Evolutionary conservation across 495 filamentous ascomycete species (phyloP), one percentile per base, ranked within the genome.

Genomic region (Penicillium ucsense): DNA sequence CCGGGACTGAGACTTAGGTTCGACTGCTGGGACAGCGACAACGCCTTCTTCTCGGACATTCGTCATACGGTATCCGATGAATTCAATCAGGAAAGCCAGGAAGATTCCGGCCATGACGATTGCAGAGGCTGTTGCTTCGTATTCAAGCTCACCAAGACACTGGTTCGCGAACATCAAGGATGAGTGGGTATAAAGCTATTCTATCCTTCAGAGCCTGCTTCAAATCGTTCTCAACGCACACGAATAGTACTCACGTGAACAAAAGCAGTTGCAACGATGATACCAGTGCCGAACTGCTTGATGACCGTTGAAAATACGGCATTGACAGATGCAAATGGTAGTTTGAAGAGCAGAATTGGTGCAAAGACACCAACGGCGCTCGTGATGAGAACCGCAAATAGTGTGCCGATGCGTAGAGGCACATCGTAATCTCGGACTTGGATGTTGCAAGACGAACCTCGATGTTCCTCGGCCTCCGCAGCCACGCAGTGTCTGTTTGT

Each of bases 211-310:
- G 56, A 35, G 4, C 12, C 0, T 6, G 20, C 7, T 3, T 34
- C 1, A 5, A n/a, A 9, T 27, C 0, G 38, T 28, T 32, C 35
- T 20, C 20, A 20, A 20, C 1, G 20, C 20, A 20, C n/a, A 31
- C 3, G 5, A 11, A 9, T 27, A 10, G 5, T 31, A 31, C 72
- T 60, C 47, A 82, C 77, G 56, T 88, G 84, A 12, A 88, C 65
- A 45, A 86, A 85, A 9, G 81, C 82, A 0, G 84, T 88, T 4
- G 84, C 72, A 38, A 88, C 71, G 48, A 88, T 80, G 20, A 88
- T 77, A 2, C 85, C 85, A 0, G 85, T 86, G 5, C 85, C 84
- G 47, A 88, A 87, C 48, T 88, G 83, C 52, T 83, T 79, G 30
- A 85, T 67, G 8, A 61, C 35, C 0, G 59, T 67, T 41, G 57